These are phyloP conservation scores for Eremothecium cymbalariae DNA, from an alignment of 1,139 yeast species.

Conservation along the genomic window DNA sequence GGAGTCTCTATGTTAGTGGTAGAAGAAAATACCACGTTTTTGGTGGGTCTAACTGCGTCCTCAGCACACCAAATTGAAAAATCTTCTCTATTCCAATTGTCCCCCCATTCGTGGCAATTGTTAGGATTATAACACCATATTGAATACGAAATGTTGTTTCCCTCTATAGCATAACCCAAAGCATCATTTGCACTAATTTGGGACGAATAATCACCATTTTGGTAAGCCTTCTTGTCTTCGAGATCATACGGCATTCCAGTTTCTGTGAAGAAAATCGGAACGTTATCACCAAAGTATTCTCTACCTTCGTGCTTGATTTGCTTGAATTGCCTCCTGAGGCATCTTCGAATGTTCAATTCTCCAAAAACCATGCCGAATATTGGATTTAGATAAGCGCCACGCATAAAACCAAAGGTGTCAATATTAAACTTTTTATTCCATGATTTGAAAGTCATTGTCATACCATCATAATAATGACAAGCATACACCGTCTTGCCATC, in stretches of 20 bases:
- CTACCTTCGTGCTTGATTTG: conserved; percentile 59
- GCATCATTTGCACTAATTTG: conserved; percentile 86
- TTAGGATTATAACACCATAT: conserved; percentile 76
- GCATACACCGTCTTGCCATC: conserved; percentile 65
- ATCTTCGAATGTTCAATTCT: conserved; percentile 64
- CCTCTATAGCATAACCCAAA: conserved; percentile 66
- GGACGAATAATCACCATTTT: conserved; percentile 53
- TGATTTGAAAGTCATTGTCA: conserved; percentile 80
- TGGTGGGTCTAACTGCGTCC: conserved; percentile 32
- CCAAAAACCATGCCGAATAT: conserved; percentile 74
- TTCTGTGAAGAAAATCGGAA: conserved; percentile 78
- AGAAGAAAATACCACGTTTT: neutral
- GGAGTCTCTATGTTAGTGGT: neutral
- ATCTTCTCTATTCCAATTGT: conserved; percentile 88
- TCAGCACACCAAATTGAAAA: conserved; percentile 78
- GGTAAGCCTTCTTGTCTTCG: conserved; percentile 67
- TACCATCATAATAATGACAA: conserved; percentile 90
- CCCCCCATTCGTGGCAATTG: conserved; percentile 79
- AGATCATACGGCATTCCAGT: conserved; percentile 97
- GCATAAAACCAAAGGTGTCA: conserved; percentile 83
- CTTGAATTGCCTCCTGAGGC: conserved; percentile 56
- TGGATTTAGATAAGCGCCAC: conserved; percentile 69
- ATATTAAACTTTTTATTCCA: conserved; percentile 76
- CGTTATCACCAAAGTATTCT: conserved; percentile 44
- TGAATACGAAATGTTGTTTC: conserved; percentile 60